These are phyloP conservation scores for Geum urbanum DNA, from an alignment of 306 rosid genomes.

Conservation along the genomic window DNA sequence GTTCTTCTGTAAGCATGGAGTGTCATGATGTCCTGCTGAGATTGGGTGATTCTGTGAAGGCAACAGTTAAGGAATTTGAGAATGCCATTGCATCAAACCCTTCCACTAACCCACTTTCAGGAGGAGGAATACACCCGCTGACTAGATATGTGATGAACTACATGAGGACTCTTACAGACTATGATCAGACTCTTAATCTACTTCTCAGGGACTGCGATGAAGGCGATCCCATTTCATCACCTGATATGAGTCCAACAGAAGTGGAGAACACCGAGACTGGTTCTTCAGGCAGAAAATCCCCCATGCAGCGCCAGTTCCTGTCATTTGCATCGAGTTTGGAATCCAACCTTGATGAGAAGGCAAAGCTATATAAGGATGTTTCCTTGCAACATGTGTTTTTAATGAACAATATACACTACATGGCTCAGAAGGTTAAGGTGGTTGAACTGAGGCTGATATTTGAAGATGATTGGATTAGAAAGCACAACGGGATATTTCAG, in stretches of 20 bases:
- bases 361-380: constrained; percentile 59
- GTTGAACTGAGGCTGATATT: constrained; percentile 55
- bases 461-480: constrained; percentile 81
- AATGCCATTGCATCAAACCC: constrained; percentile 66
- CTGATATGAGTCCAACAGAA: constrained; percentile 54
- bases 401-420: constrained; percentile 86
- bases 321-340: constrained; percentile 68
- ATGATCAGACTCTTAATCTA: constrained; percentile 52
- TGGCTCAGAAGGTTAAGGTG: constrained; percentile 86
- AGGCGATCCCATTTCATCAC: constrained; percentile 42
- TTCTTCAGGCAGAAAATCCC: constrained; percentile 38
- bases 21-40: constrained; percentile 67
- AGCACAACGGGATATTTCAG: constrained; percentile 68
- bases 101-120: constrained; percentile 54
- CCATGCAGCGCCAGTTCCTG: constrained; percentile 51
- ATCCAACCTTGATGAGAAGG: constrained; percentile 63
- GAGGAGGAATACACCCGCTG: constrained; percentile 87
- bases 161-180: constrained; percentile 65
- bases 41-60: constrained; percentile 67
- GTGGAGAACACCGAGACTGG: constrained; percentile 39
- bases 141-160: constrained; percentile 86
- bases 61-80: constrained; percentile 62
- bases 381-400: constrained; percentile 79
- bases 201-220: constrained; percentile 58
- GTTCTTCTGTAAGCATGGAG: constrained; percentile 60